Base-by-base conservation (phyloP, 2,329 filamentous ascomycete species). In the Cladosporium sp. region DNA sequence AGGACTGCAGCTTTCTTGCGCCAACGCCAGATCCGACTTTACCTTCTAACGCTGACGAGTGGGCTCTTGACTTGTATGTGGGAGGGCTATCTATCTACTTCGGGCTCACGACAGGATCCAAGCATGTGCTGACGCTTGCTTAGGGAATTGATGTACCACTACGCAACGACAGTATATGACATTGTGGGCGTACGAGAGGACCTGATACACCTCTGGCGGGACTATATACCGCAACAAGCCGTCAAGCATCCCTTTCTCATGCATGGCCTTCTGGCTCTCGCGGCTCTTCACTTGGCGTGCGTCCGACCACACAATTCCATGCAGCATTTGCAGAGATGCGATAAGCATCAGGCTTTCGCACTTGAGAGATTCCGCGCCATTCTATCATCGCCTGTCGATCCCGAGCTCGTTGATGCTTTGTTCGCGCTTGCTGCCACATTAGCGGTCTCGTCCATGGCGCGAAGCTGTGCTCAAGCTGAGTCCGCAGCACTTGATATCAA, bases 111-210 rank as follows among this genome's bases (percentile, higher is more conserved):
- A 33, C 36, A 13, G 20, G 18, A 36, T 7, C 25, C 20, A 20
- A 35, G 33, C n/a, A 46, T 35, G 27, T 25, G 38, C 35, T 45
- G 38, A 53, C 38, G 18, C 32, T n/a, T 12, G 19, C 18, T n/a
- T 49, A 57, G 60, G 49, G 57, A 62, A 41, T 53, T 62, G 7
- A 60, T 61, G 57, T 55, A 60, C 47, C 55, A 62, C 43, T 62
- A 59, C 51, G 25, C 43, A 16, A 48, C 15, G n/a, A 39, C 43
- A 7, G 29, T 35, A 27, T 35, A 25, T 16, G 33, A 29, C 20
- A 29, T 35, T 3, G 29, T 55, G 4, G 57, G 57, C 16, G 41
- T 47, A 12, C 46, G 53, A 11, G 49, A 57, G 15, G 52, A 58
- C 25, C 32, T 52, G 12, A 41, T 48, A 20, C 22, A 51, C 11